Evolutionary conservation across 2,329 filamentous ascomycete genomes (phyloP), one percentile per base, ranked within the genome.

Genomic region (Colletotrichum theobromicola): DNA sequence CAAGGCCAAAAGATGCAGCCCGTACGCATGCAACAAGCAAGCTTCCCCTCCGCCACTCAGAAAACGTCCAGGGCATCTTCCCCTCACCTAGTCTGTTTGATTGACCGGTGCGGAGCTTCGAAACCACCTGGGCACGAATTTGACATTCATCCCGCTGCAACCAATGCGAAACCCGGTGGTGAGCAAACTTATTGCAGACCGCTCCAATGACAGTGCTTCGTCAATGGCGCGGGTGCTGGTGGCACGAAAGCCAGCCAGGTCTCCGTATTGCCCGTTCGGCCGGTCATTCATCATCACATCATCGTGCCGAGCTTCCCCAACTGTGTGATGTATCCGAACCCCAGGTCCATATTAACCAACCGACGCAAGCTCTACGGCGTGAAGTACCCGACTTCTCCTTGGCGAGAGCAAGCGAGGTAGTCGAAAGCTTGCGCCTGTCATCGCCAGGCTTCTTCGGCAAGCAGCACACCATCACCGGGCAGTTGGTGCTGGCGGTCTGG

Each of bases 41-140:
- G 34, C 28, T 50, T 67, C 32, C 21, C 18, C 37, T 67, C n/a
- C 37, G 30, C n/a, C 24, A 8, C 28, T 4, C 15, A 21, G 15
- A 26, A 12, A 24, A 30, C 30, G 34, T 28, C 32, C 30, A 16
- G 63, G 28, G 24, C n/a, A n/a, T n/a, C n/a, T 35, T 55, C 53
- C 28, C 53, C 37, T 50, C 34, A 21, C 28, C 30, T 42, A 2
- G 21, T 61, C 15, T 12, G 60, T 55, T 70, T 65, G 50, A 53
- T 53, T 74, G 60, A 74, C 71, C 71, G 71, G 66, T 74, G 67
- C 71, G 60, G 71, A 62, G 66, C 58, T 61, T 35, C 58, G 34
- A 61, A 55, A 67, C 63, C 24, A n/a, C n/a, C n/a, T n/a, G n/a
- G n/a, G n/a, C n/a, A n/a, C 30, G 64, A 61, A 42, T 35, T 53